Percentiles rank a stretch among this genome's conserved stretches.
Conservation (phyloP, 1,284 basidiomycete genomes). For the Pascua sp. region DNA sequence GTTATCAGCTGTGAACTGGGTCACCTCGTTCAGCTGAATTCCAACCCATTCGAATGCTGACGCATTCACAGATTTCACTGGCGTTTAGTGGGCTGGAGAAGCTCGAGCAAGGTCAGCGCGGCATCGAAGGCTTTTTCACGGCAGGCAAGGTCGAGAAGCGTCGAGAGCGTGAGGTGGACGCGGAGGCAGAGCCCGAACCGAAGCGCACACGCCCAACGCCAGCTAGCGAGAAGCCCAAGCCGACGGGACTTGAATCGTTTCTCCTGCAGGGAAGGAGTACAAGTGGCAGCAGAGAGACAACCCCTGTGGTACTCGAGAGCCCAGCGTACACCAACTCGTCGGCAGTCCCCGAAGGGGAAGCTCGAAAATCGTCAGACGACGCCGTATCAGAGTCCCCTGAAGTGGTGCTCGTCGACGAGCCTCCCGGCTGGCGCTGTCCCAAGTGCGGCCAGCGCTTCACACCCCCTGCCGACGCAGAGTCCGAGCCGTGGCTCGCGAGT, state of each 20-base stretch:
- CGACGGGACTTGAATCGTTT: conserved; percentile 32
- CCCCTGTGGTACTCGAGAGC: too few relatives aligned
- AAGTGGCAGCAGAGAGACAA: neutral
- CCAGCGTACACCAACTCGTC: neutral
- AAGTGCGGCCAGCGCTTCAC: conserved; percentile 22
- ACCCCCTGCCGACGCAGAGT: conserved; percentile 11
- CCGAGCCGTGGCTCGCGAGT: conserved; percentile 30
- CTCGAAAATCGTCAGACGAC: neutral
- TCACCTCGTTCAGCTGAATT: neutral
- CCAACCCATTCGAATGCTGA: neutral
- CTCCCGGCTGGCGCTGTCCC: conserved; percentile 27
- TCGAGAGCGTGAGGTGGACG: conserved; percentile 6
- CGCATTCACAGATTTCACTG: conserved; percentile 56
- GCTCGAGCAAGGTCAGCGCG: conserved; percentile 74
- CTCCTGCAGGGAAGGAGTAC: conserved; percentile 8
- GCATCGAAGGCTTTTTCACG: conserved; percentile 78
- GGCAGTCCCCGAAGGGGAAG: neutral
- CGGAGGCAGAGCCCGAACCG: conserved; percentile 5
- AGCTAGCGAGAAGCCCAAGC: conserved; percentile 21
- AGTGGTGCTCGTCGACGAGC: neutral
- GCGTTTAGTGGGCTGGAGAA: conserved; percentile 79
- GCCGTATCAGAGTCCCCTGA: neutral
- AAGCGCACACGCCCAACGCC: conserved; percentile 33
- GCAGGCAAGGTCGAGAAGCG: neutral
- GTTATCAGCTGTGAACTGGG: neutral